Evolutionary conservation across 148 eudicot species (phyloP), one percentile per base, ranked within the genome.

Genomic region (Beta vulgaris): DNA sequence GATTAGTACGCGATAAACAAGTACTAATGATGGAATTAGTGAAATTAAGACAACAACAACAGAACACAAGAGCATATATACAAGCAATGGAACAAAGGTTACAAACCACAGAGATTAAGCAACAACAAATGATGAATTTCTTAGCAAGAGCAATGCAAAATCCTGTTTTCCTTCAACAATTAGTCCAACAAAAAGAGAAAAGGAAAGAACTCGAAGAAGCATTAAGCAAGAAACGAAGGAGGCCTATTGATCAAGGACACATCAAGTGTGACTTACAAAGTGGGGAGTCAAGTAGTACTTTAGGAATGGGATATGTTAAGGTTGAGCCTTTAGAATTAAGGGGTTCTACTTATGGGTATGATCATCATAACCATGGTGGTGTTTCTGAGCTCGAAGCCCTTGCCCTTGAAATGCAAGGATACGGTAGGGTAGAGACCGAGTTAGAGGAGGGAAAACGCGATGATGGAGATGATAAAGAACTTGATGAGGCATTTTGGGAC

Each of bases 401-500:
- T 60, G 99, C 99, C 9, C 62, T 93, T 63, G 97, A 92, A 71
- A 92, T 95, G 84, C 99, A 91, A 75, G 98, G 97, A 23, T 78
- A 83, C 57, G 88, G 89, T 54, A 91, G 84, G 71, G 80, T 65
- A 10, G 88, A 88, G 43, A 77, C 71, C 46, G 89, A 84, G 54
- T 51, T 21, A 59, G 78, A 64, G 53, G 86, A 82, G 25, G 86
- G 76, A 6, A 86, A 81, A 51, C 35, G 71, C 21, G 81, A 60
- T 26, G 83, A 36, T 8, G 76, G 69, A 11, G 76, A 44, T 32
- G 89, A 83, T 69, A 78, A 83, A 68, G 90, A 88, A 67, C 87
- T 91, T 43, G 99, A 92, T 72, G 93, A 89, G 28, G 93, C 85
- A 14, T 95, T 95, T 71, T 95, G 97, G 99, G 97, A 92, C 53